phyloP scores from a whole-genome alignment of 371 early-diverging fungal species.

The Mycotypha africana region DNA sequence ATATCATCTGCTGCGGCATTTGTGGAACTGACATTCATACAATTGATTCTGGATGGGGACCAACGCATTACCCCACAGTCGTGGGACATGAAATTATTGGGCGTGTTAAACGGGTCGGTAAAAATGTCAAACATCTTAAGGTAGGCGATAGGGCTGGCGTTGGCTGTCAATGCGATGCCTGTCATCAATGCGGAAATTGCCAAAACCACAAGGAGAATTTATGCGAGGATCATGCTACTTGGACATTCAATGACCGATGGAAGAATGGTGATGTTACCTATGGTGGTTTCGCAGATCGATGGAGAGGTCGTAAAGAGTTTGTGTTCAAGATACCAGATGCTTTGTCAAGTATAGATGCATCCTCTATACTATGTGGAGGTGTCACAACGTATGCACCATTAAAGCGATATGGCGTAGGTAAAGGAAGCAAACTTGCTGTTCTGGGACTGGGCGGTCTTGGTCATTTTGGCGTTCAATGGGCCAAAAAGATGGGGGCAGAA shows the following conservation, averaged over 20 bases:
- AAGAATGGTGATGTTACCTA: conserved; percentile 50
- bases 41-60: conserved; percentile 54
- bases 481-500: conserved; percentile 52
- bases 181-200: conserved; percentile 19
- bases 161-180: conserved; percentile 48
- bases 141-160: conserved; percentile 67
- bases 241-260: conserved; percentile 54
- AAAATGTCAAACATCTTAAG: conserved; percentile 31
- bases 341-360: conserved; percentile 46
- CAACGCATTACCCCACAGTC: conserved; percentile 42
- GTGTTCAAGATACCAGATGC: conserved; percentile 58
- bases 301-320: conserved; percentile 40
- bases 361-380: conserved; percentile 49
- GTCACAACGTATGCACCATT: conserved; percentile 59
- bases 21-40: conserved; percentile 56
- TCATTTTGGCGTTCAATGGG: conserved; percentile 61
- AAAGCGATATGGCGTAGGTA: conserved; percentile 34
- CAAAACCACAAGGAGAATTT: conserved; percentile 16
- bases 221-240: conserved; percentile 41
- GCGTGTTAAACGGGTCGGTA: conserved; percentile 35
- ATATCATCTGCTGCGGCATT: conserved; percentile 48
- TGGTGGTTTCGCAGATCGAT: conserved; percentile 62
- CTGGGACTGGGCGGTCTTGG: conserved; percentile 76
- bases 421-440: conserved; percentile 56
- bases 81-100: conserved; percentile 59